Conservation (phyloP, 2,329 filamentous ascomycete species). For the Fusarium penzigii region DNA sequence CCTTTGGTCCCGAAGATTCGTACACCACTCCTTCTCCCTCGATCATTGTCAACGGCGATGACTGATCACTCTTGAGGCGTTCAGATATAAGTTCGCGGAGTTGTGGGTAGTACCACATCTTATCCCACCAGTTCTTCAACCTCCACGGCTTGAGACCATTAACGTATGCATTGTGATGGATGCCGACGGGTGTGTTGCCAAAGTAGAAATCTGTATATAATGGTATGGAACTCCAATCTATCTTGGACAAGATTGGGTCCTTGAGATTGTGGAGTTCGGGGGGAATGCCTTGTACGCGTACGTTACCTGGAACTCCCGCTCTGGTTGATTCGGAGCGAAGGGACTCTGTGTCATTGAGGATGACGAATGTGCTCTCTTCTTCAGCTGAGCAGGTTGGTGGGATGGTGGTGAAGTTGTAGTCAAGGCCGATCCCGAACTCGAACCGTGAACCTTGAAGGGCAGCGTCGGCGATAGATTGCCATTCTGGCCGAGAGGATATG, state of each 20-base stretch:
- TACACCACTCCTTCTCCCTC: slow-evolving; percentile 21
- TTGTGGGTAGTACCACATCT: slow-evolving; percentile 38
- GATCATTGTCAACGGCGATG: slow-evolving; percentile 20
- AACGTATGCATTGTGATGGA: slow-evolving; percentile 41
- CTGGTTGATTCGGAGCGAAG: slow-evolving; percentile 27
- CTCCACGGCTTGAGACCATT: slow-evolving; percentile 33
- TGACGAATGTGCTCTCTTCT: slow-evolving; percentile 38
- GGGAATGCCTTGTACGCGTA: slow-evolving; percentile 31
- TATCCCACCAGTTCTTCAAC: slow-evolving; percentile 37
- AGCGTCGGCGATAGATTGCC: slow-evolving; percentile 29
- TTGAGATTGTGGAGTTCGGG: slow-evolving; percentile 25
- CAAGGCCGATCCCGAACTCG: slow-evolving; percentile 42
- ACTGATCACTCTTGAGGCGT: slow-evolving; percentile 19
- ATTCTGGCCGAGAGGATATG: slow-evolving; percentile 13
- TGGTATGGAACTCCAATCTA: slow-evolving; percentile 34
- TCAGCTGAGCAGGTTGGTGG: slow-evolving; percentile 39
- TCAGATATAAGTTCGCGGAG: slow-evolving; percentile 33
- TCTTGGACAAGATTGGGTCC: slow-evolving; percentile 14
- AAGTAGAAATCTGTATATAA: slow-evolving; percentile 42
- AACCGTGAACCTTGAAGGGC: slow-evolving; percentile 33
- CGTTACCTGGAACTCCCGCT: slow-evolving; percentile 33
- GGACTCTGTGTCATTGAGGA: slow-evolving; percentile 26
- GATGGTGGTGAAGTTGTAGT: slow-evolving; percentile 40
- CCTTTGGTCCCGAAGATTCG: slow-evolving; percentile 18
- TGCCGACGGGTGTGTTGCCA: slow-evolving; percentile 37